phyloP scores from a whole-genome alignment of 108 stramenopile genomes.

The Cylindrotheca closterium region DNA sequence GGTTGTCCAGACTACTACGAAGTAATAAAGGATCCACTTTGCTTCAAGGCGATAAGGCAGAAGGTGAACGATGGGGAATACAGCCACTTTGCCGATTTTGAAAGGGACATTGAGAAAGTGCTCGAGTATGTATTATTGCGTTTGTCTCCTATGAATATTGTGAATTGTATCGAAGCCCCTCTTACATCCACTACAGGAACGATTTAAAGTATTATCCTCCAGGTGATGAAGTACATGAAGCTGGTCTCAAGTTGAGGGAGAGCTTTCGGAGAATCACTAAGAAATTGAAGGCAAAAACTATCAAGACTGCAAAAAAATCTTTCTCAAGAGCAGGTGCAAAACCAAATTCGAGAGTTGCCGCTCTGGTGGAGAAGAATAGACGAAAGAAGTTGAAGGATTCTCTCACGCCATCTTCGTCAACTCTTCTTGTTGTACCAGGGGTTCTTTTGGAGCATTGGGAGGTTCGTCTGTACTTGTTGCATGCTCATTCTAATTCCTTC shows the following conservation, averaged over 20 bases:
- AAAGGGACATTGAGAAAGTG: slow-evolving; percentile 30
- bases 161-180: too few relatives aligned
- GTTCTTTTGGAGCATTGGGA: slow-evolving; percentile 78
- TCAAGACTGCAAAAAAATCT: slow-evolving; percentile 45
- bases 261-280: slow-evolving; percentile 35
- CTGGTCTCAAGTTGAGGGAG: slow-evolving; percentile 52
- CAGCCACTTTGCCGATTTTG: slow-evolving; percentile 34
- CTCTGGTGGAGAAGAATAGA: slow-evolving; percentile 42
- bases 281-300: slow-evolving; percentile 53
- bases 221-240: slow-evolving; percentile 54
- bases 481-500: background rate
- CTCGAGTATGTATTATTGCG: background rate
- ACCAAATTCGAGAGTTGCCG: slow-evolving; percentile 57
- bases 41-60: slow-evolving; percentile 38
- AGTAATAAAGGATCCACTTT: slow-evolving; percentile 69
- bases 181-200: slow-evolving; percentile 52
- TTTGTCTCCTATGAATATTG: too few relatives aligned
- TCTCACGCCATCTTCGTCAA: slow-evolving; percentile 48
- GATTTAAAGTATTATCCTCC: slow-evolving; percentile 85
- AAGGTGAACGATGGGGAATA: slow-evolving; percentile 25
- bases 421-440: slow-evolving; percentile 76
- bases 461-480: slow-evolving; percentile 24
- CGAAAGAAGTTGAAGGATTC: slow-evolving; percentile 34
- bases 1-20: slow-evolving; percentile 71
- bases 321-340: slow-evolving; percentile 36